These are phyloP conservation scores for Chlorella sp. DNA, from an alignment of 139 green algal genomes.

Conservation along the genomic window DNA sequence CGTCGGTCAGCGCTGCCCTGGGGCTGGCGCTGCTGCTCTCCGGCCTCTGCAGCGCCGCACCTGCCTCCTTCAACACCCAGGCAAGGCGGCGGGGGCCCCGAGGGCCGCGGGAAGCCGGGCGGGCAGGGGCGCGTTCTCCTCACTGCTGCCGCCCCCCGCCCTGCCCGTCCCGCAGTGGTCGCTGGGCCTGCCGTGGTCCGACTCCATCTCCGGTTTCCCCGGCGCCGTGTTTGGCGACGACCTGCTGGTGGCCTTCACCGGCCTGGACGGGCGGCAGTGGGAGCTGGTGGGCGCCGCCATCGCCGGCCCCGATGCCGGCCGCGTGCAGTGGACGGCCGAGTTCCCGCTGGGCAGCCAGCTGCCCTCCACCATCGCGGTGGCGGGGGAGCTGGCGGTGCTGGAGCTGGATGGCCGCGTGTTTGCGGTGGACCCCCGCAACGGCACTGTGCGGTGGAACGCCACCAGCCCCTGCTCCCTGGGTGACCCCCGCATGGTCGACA, in stretches of 20 bases:
- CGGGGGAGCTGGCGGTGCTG: constrained; percentile 22
- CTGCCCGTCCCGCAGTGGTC: neutral
- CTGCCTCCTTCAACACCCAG: neutral
- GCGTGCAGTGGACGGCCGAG: constrained; percentile 3
- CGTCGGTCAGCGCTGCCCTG: no score
- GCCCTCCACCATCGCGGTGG: neutral
- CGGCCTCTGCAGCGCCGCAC: neutral
- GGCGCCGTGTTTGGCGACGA: neutral
- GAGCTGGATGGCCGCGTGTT: constrained; percentile 21
- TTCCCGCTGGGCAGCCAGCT: neutral
- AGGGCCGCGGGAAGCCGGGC: neutral
- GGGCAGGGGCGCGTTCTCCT: neutral
- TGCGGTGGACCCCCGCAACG: constrained; percentile 5
- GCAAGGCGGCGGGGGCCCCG: neutral
- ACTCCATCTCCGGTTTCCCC: neutral
- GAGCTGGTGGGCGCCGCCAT: neutral
- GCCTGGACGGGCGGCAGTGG: neutral
- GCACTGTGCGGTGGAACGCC: constrained; percentile 23
- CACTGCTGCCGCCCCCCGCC: neutral
- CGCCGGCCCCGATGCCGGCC: neutral
- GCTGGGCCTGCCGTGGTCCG: neutral
- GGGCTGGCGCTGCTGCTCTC: neutral
- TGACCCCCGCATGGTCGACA: constrained; percentile 6
- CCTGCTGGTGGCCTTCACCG: neutral
- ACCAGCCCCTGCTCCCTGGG: constrained; percentile 33